phyloP scores from a whole-genome alignment of 371 early-diverging fungal genomes.

The Mortierella sp. region DNA sequence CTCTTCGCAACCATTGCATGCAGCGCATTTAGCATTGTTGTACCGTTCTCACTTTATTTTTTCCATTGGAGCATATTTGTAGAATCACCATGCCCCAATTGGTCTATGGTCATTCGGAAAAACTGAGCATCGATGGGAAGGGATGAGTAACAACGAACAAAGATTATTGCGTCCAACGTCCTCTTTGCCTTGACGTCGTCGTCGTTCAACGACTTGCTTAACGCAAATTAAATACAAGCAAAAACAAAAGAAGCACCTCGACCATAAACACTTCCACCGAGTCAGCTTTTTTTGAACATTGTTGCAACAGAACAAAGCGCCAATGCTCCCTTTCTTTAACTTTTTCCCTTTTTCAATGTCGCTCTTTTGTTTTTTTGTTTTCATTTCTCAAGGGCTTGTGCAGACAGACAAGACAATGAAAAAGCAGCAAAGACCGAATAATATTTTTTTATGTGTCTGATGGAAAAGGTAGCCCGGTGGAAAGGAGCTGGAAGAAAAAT shows the following conservation, averaged over 20 bases:
- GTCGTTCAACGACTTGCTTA: background rate
- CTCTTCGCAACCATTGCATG: too few relatives aligned
- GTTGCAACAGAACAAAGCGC: background rate
- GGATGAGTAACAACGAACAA: background rate
- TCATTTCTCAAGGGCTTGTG: background rate
- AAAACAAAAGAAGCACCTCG: background rate
- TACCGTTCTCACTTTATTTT: too few relatives aligned
- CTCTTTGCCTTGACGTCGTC: background rate
- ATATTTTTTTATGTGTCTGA: background rate
- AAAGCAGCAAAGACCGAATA: background rate
- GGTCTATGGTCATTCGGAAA: background rate
- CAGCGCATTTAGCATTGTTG: too few relatives aligned
- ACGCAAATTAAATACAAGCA: background rate
- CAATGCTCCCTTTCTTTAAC: background rate
- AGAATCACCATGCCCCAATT: background rate
- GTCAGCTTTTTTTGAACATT: background rate
- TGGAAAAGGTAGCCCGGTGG: background rate
- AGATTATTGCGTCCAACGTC: background rate
- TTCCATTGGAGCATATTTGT: too few relatives aligned
- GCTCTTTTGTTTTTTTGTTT: background rate
- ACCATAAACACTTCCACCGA: background rate
- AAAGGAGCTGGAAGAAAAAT: background rate
- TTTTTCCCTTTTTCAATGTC: background rate
- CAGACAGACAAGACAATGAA: too few relatives aligned
- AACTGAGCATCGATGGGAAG: background rate